A percentile compares a stretch with the other conserved stretches of the same genome.
phyloP scores from a whole-genome alignment of 306 rosid genomes.

The Vachellia pachyceras region DNA sequence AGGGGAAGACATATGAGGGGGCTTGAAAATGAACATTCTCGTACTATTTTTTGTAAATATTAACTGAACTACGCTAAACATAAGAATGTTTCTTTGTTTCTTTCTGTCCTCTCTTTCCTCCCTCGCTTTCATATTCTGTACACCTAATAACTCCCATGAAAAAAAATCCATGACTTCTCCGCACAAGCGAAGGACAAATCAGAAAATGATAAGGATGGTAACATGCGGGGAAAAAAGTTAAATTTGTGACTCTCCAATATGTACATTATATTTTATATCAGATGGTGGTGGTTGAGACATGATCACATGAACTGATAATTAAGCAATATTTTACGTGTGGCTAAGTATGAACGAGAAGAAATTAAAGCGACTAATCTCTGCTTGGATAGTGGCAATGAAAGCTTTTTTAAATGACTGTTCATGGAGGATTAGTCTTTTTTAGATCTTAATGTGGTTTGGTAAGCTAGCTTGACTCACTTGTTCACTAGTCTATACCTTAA shows the following conservation, averaged over 20 bases:
- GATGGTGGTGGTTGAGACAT: conserved; percentile 24
- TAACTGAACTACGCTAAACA: neutral
- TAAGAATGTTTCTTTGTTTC: conserved; percentile 2
- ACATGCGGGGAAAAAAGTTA: neutral
- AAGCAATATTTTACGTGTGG: conserved; percentile 23
- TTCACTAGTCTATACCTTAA: too few relatives aligned
- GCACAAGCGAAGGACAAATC: neutral
- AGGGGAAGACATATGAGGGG: neutral
- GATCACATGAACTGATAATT: neutral
- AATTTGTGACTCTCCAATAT: conserved; percentile 11
- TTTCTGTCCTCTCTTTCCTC: neutral
- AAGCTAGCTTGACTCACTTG: neutral
- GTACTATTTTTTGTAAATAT: neutral
- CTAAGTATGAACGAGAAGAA: neutral
- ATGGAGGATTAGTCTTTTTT: neutral
- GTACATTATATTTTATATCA: neutral
- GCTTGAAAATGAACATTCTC: conserved; percentile 5
- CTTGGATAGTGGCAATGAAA: conserved; percentile 8
- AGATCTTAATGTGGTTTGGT: neutral
- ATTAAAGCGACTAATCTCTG: conserved; percentile 18
- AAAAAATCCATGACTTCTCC: neutral
- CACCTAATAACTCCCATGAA: neutral
- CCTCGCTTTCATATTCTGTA: conserved; percentile 13
- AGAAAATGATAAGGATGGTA: conserved; percentile 37
- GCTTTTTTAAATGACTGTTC: neutral